Evolutionary conservation across 768 basidiomycete genomes (phyloP), one percentile per base, ranked within the genome.

Genomic region (Amanita fuliginea): DNA sequence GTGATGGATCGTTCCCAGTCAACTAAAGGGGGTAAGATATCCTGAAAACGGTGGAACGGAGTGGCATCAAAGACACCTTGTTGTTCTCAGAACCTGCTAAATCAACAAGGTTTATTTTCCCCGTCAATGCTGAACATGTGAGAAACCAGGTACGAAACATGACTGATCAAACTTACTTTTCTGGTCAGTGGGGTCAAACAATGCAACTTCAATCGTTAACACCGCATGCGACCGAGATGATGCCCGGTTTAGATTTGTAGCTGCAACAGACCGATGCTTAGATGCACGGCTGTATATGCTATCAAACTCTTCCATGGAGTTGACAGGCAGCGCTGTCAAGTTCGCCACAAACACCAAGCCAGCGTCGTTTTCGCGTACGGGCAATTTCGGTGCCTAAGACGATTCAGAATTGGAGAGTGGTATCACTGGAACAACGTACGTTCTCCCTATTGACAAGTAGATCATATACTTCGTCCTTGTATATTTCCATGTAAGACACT

Each of bases 31-130:
- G 44, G 18, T 55, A 13, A 43, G 32, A 47, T 35, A 16, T 47
- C 33, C 40, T 18, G 46, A 21, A 32, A 45, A 35, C 9, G 40
- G 18, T 28, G 18, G 6, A n/a, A 3, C 32, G 24, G 11, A 8
- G 30, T 21, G 19, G 37, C 11, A 13, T 14, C 62, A 14, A 28
- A 47, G 22, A 2, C 33, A 80, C 81, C 66, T 88, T 93, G 63
- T 92, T 93, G 59, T 92, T 92, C 66, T 94, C 91, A 0, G 86
- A 90, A 22, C 91, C 91, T 14, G 91, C 91, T 22, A 94, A 74
- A 65, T 94, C 91, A 9, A 92, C 87, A 7, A 93, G 75, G 55
- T 88, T 88, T 49, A 92, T 82, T 61, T 85, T 88, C 8, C 88
- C 89, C 2, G 72, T 75, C 43, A 83, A 61, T 37, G 75, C 87